phyloP scores from a whole-genome alignment of 768 basidiomycete genomes.

The Tylopilus sp. region DNA sequence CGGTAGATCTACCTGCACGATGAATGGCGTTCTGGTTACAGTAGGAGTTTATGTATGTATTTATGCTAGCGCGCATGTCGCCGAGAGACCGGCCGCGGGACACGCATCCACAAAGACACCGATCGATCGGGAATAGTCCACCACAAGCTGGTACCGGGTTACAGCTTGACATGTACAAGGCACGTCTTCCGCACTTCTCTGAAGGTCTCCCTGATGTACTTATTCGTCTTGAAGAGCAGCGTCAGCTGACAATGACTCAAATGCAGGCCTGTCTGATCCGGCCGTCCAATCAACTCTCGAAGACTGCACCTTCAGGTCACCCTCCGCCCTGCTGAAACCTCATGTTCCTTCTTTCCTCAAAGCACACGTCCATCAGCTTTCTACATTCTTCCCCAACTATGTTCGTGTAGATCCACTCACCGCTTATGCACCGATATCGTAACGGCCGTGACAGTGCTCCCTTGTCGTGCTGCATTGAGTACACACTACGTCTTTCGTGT shows the following conservation, averaged over 20 bases:
- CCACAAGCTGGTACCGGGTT: constrained; percentile 19
- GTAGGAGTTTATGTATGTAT: constrained; percentile 11
- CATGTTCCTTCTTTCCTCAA: constrained; percentile 23
- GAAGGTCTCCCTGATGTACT: constrained; percentile 61
- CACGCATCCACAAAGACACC: constrained; percentile 1
- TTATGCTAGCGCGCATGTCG: constrained; percentile 13
- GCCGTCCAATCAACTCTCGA: no score
- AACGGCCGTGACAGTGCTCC: constrained; percentile 63
- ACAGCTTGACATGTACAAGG: constrained; percentile 26
- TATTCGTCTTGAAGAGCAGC: constrained; percentile 70
- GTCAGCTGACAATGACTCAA: no score
- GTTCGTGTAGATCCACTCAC: constrained; percentile 41
- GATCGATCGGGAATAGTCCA: constrained; percentile 9
- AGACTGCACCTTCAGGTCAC: no score
- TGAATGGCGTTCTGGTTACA: constrained; percentile 3
- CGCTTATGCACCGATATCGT: constrained; percentile 63
- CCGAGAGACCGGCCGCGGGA: constrained; percentile 6
- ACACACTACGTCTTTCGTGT: constrained; percentile 49
- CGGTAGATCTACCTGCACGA: constrained; percentile 11
- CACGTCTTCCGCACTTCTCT: constrained; percentile 49
- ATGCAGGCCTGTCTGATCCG: no score
- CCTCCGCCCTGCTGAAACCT: constrained; percentile 48
- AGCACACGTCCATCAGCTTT: constrained; percentile 7
- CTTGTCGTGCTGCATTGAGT: constrained; percentile 68
- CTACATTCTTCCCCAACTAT: constrained; percentile 28